phyloP scores from a whole-genome alignment of 176 grass and related monocot species.

The Cymbopogon citratus region DNA sequence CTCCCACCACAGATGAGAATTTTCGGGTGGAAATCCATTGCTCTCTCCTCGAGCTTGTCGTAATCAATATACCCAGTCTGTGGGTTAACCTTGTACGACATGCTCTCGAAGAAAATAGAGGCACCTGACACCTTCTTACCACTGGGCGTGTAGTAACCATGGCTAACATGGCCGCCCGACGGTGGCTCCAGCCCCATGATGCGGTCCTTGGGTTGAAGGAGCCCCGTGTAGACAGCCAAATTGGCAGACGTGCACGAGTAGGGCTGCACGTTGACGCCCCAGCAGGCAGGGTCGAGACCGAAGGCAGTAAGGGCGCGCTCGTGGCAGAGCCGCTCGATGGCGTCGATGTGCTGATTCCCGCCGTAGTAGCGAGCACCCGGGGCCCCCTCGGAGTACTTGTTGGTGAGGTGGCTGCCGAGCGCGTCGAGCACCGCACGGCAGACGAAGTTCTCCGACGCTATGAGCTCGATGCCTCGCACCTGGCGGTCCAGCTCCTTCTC shows the following conservation, averaged over 20 bases:
- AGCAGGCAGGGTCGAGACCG: slow-evolving; percentile 55
- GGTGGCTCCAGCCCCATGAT: slow-evolving; percentile 97
- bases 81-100: slow-evolving; percentile 96
- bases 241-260: slow-evolving; percentile 98
- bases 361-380: slow-evolving; percentile 80
- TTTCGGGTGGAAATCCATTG: slow-evolving; percentile 90
- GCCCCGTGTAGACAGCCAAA: slow-evolving; percentile 79
- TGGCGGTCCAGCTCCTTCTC: slow-evolving; percentile 74
- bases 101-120: slow-evolving; percentile 95
- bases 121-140: slow-evolving; percentile 94
- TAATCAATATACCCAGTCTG: slow-evolving; percentile 87
- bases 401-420: slow-evolving; percentile 96
- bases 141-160: slow-evolving; percentile 78
- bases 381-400: slow-evolving; percentile 91
- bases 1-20: slow-evolving; percentile 96
- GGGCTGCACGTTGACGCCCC: slow-evolving; percentile 92
- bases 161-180: slow-evolving; percentile 94
- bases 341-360: slow-evolving; percentile 88
- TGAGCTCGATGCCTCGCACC: slow-evolving; percentile 89
- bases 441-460: slow-evolving; percentile 95
- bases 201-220: slow-evolving; percentile 78
- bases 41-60: slow-evolving; percentile 84
- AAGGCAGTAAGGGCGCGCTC: slow-evolving; percentile 67
- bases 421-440: slow-evolving; percentile 93
- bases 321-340: slow-evolving; percentile 81